These are phyloP conservation scores for Xerocomellus amylosporus DNA, from an alignment of 768 basidiomycete genomes.

Conservation along the genomic window DNA sequence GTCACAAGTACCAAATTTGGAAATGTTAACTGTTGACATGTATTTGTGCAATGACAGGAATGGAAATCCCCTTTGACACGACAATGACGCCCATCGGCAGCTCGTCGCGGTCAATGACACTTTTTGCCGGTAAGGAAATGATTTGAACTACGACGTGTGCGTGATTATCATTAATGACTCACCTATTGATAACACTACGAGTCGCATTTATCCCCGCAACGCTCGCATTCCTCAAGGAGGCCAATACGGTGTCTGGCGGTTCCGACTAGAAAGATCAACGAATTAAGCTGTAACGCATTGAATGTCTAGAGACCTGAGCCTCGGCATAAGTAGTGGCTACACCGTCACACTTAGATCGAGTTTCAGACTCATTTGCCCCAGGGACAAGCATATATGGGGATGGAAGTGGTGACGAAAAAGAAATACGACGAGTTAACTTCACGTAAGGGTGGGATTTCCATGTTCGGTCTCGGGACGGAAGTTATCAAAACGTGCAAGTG, in stretches of 20 bases:
- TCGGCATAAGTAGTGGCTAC: neutral
- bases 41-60: conserved; percentile 12
- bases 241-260: neutral
- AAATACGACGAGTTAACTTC: neutral
- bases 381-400: neutral
- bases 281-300: too few relatives aligned
- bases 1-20: conserved; percentile 19
- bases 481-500: neutral
- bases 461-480: neutral
- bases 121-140: neutral
- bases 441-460: neutral
- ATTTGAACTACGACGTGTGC: neutral
- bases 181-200: neutral
- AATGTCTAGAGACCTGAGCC: neutral
- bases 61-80: conserved; percentile 7
- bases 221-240: neutral
- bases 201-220: neutral
- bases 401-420: neutral
- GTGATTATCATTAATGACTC: neutral
- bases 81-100: too few relatives aligned
- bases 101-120: neutral
- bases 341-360: neutral
- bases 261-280: too few relatives aligned
- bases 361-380: neutral
- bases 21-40: conserved; percentile 9